These are phyloP conservation scores for Onygenales sp. DNA, from an alignment of 2,329 filamentous ascomycete species.

Conservation along the genomic window DNA sequence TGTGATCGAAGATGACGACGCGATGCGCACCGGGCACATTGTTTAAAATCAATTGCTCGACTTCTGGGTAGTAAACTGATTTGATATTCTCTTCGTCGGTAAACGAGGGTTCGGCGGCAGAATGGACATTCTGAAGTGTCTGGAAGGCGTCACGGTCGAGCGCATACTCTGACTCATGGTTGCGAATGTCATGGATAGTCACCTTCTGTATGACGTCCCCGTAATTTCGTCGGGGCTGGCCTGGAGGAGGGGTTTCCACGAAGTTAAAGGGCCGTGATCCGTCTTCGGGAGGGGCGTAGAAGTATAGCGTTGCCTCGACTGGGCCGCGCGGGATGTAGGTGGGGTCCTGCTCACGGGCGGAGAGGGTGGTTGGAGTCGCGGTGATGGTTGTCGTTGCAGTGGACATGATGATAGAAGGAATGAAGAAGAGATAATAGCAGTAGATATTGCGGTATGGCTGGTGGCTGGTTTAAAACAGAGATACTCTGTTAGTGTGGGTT, in stretches of 20 bases:
- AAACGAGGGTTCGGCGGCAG: conserved; percentile 51
- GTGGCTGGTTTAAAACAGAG: too few species aligned
- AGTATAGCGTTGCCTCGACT: conserved; percentile 55
- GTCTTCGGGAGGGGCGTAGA: conserved; percentile 54
- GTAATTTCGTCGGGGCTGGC: conserved; percentile 58
- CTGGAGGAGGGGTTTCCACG: conserved; percentile 54
- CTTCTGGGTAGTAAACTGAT: conserved; percentile 72
- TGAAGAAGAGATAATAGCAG: neutral
- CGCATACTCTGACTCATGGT: conserved; percentile 54
- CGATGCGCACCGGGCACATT: conserved; percentile 56
- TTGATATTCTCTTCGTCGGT: conserved; percentile 59
- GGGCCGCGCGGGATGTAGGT: conserved; percentile 47
- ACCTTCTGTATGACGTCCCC: conserved; percentile 42
- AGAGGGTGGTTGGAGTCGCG: conserved; percentile 12
- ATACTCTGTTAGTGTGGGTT: too few species aligned
- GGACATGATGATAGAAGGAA: conserved; percentile 14
- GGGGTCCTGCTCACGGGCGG: conserved; percentile 17
- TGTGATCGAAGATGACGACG: conserved; percentile 79
- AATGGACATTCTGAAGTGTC: conserved; percentile 48
- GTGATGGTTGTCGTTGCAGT: conserved; percentile 7
- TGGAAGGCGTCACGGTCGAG: conserved; percentile 70
- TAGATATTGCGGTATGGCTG: neutral
- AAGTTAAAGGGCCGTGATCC: conserved; percentile 53
- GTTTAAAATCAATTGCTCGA: conserved; percentile 61
- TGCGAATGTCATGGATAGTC: conserved; percentile 62